A percentile compares a stretch with the other conserved stretches of the same genome.
phyloP scores from a whole-genome alignment of 2,329 filamentous ascomycete genomes.

The Pseudopyricularia cyperi region DNA sequence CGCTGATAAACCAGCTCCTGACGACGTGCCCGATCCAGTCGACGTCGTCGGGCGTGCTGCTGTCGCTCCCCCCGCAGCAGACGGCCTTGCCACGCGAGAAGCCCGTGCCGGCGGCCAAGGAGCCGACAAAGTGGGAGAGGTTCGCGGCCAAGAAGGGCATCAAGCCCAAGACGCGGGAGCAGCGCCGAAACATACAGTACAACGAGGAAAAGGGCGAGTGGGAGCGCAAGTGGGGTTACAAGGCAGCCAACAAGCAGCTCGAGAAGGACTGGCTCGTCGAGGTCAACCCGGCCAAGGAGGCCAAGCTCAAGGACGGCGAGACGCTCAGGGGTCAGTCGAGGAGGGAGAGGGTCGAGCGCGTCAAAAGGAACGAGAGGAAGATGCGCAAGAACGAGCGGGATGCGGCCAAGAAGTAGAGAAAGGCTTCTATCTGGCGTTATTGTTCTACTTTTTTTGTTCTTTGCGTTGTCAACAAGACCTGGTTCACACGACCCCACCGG shows the following conservation, averaged over 20 bases:
- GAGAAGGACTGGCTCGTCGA: slow-evolving; percentile 86
- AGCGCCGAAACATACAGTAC: slow-evolving; percentile 61
- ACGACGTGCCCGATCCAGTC: slow-evolving; percentile 72
- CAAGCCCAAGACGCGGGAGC: slow-evolving; percentile 71
- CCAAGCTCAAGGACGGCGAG: slow-evolving; percentile 46
- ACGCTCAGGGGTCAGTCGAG: slow-evolving; percentile 49
- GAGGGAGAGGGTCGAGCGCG: slow-evolving; percentile 52
- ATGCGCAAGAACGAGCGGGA: slow-evolving; percentile 53
- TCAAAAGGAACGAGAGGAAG: slow-evolving; percentile 57
- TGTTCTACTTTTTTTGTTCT: neutral
- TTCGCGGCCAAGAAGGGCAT: slow-evolving; percentile 98
- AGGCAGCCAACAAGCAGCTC: slow-evolving; percentile 74
- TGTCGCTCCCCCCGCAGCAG: slow-evolving; percentile 58
- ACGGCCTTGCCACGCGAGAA: slow-evolving; percentile 79
- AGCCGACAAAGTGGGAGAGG: slow-evolving; percentile 86
- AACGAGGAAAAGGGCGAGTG: slow-evolving; percentile 78
- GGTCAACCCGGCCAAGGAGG: slow-evolving; percentile 67
- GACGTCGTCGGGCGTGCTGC: slow-evolving; percentile 57
- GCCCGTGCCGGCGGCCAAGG: slow-evolving; percentile 68
- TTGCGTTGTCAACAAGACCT: neutral
- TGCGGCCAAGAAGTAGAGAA: slow-evolving; percentile 10
- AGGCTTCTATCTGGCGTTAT: neutral
- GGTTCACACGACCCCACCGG: neutral
- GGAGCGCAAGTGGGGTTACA: slow-evolving; percentile 91
- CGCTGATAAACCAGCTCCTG: slow-evolving; percentile 86